Evolutionary conservation across 495 filamentous ascomycete species (phyloP), one percentile per base, ranked within the genome.

Genomic region (Xeromyces bisporus): DNA sequence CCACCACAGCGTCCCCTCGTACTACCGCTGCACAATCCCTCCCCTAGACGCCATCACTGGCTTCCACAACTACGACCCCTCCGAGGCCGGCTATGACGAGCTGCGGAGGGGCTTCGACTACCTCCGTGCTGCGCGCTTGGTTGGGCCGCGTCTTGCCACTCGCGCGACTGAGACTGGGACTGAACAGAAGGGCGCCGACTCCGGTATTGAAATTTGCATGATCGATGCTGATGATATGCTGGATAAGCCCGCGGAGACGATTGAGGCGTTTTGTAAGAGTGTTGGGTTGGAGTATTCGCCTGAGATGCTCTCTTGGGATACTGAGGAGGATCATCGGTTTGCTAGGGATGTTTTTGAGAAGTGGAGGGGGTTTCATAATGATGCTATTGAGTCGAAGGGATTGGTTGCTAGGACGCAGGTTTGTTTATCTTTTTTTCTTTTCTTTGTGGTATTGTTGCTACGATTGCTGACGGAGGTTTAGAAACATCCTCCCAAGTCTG

Each of bases 351-450:
- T 67, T 12, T 97, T 97, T 57, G 80, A 81, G 57, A 97, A 97
- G 58, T 97, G 89, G 89, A 73, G 71, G 33, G 89, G 86, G 0
- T 97, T 93, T 51, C 89, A 96, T 46, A 79, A 96, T 31, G 87
- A 94, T 62, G 89, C 82, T 11, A 79, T 96, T 38, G 58, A 76
- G 31, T 86, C 77, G 38, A 75, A 61, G 29, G 71, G 69, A 25
- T 52, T 97, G 40, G 75, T 71, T 42, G 67, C 81, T 10, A 58
- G 84, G 47, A 47, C 44, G 24, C 69, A 80, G 44, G 85, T 93
- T 69, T n/a, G n/a, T n/a, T n/a, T n/a, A n/a, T n/a, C n/a, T n/a
- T n/a, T n/a, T n/a, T n/a, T n/a, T n/a, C n/a, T n/a, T n/a, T n/a
- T n/a, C n/a, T n/a, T n/a, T n/a, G n/a, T n/a, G n/a, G n/a, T n/a